Conservation (phyloP, 192 early-diverging fungal genomes). For the Entomortierella chlamydospora region DNA sequence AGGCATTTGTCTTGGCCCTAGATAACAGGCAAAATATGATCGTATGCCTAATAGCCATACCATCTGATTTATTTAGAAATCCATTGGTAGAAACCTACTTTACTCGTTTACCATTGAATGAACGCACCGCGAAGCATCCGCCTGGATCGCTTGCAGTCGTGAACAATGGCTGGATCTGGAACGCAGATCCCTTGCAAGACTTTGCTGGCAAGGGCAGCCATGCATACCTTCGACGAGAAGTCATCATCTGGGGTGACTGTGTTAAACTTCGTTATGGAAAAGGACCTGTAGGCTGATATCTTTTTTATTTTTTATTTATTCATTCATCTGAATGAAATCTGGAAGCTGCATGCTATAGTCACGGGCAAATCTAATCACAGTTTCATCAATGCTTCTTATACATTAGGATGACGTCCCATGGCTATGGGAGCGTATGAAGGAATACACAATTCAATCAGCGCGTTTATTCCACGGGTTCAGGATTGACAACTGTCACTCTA, state of each 20-base stretch:
- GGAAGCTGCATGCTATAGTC: too few species aligned
- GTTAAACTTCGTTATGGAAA: constrained; percentile 97
- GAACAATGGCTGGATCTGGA: constrained; percentile 99
- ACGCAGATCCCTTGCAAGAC: constrained; percentile 88
- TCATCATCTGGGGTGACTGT: constrained; percentile 99
- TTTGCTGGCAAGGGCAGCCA: constrained; percentile 91
- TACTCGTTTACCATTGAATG: constrained; percentile 79
- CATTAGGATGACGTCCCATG: constrained; percentile 86
- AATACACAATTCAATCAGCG: constrained; percentile 92
- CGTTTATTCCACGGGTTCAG: constrained; percentile 94
- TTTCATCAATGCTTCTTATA: constrained; percentile 7
- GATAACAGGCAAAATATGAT: not conserved
- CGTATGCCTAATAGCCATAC: not conserved
- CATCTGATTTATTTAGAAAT: constrained; percentile 57
- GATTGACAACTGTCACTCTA: constrained; percentile 99
- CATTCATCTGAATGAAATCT: too few species aligned
- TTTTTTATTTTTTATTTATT: too few species aligned
- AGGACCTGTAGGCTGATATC: constrained; percentile 55
- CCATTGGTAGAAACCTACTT: constrained; percentile 98
- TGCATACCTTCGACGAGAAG: constrained; percentile 93
- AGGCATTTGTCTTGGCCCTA: constrained; percentile 9
- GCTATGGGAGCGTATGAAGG: constrained; percentile 94
- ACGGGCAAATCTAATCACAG: too few species aligned
- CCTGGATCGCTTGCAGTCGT: constrained; percentile 82
- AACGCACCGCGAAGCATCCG: constrained; percentile 62